Evolutionary conservation across 2,329 filamentous ascomycete species (phyloP), one percentile per base, ranked within the genome.

Genomic region (Botrytis byssoidea): DNA sequence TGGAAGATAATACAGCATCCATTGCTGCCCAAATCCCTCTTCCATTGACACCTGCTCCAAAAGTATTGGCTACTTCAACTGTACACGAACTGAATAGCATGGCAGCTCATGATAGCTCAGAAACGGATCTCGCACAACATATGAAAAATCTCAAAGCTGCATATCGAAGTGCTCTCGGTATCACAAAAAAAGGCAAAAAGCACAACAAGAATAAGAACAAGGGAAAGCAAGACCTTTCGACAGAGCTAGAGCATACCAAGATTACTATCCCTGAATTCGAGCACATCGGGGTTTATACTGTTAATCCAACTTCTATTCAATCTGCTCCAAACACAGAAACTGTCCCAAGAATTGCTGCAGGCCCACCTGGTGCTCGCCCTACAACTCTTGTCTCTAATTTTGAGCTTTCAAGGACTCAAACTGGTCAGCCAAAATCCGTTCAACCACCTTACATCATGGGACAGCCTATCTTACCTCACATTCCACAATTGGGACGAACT

Each of bases 141-240:
- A 67, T 81, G 46, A 80, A 79, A 72, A 75, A 75, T 57, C 75
- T 82, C 40, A 82, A 82, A 73, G 79, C 80, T 63, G 80, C 80
- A 37, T 82, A 81, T 74, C 76, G 78, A 71, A 77, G 64, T 65
- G 80, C 80, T 55, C 77, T 81, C 74, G 78, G 80, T 2, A 70
- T 73, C 67, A 75, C 71, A 32, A 81, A 79, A 74, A 78, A 75
- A 72, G 68, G 63, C 57, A 79, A 76, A 64, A 81, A 79, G 73
- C n/a, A 57, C 48, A 69, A 63, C 20, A 76, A 77, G 73, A 76
- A 73, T 65, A 80, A 76, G 71, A 79, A 75, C 65, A 77, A 77
- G 68, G 77, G 74, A 55, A 78, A 76, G 42, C 68, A 73, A 63
- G 73, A 75, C 20, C 18, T 46, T 48, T 68, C 32, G 12, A 72